These are phyloP conservation scores for Perkinsus olseni DNA, from an alignment of 169 alveolate genomes.

Conservation along the genomic window DNA sequence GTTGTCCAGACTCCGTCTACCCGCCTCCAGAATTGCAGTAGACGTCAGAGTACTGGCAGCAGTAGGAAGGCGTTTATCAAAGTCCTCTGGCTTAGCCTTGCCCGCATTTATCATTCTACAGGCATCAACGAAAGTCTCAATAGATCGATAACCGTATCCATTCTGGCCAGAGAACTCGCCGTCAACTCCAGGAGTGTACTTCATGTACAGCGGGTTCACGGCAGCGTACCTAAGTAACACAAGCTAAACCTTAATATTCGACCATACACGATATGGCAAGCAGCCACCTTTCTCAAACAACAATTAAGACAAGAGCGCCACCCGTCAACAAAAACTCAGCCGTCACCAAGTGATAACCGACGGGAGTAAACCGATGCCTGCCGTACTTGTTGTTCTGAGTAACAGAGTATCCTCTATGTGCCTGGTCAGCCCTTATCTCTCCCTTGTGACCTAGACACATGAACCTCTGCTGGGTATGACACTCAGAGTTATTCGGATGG, in stretches of 20 bases:
- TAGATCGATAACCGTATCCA: slow-evolving; percentile 4
- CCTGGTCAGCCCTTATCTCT: slow-evolving; percentile 9
- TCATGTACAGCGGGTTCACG: slow-evolving; percentile 9
- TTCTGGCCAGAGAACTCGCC: background rate
- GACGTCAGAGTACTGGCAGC: background rate
- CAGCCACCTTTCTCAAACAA: too few species aligned
- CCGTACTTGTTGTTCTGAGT: background rate
- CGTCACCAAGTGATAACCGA: too few species aligned
- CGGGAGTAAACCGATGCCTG: background rate
- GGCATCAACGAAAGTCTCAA: slow-evolving; percentile 5
- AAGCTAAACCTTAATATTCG: background rate
- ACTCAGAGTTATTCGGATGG: background rate
- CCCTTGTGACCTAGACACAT: slow-evolving; percentile 5
- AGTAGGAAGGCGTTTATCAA: background rate
- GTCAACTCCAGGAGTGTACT: background rate
- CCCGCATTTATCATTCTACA: background rate
- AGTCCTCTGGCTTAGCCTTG: background rate
- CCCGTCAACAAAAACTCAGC: too few species aligned
- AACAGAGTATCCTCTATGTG: background rate
- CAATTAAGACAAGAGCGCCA: too few species aligned
- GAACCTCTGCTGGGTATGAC: slow-evolving; percentile 10
- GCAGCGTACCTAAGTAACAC: background rate
- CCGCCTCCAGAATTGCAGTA: slow-evolving; percentile 5
- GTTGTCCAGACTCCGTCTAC: background rate
- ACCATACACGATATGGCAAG: too few species aligned